Base-by-base conservation (phyloP, 2,329 filamentous ascomycete species). In the Parastagonospora nodorum region DNA sequence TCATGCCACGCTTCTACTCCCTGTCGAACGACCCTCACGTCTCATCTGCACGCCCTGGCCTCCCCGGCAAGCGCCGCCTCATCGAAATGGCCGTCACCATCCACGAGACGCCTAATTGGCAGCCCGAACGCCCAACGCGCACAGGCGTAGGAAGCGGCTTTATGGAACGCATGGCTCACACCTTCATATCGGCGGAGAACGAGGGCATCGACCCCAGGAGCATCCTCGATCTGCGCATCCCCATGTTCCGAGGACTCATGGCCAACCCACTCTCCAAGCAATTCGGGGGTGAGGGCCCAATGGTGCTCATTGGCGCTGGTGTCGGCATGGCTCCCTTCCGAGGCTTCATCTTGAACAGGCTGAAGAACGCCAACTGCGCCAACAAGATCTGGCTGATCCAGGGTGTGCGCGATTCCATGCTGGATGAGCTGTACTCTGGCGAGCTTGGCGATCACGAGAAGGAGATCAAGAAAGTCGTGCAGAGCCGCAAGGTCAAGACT, bases 221-320 rank as follows among this genome's bases (percentile, higher is more conserved):
- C 29, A 65, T 77, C 19, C 76, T 84, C 2, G 84, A 91, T 60
- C 69, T 97, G 12, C 86, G 90, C 62, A 80, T 97, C 5, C 94
- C 94, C 64, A 97, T 99, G 90, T 99, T 99, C 84, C 92, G 96
- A 68, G 94, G 94, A 0, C 81, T 99, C 37, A 99, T 99, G 94
- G 88, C 92, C 55, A 99, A 99, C 73, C 94, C 94, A 0, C 83
- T 99, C 1, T 94, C 92, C 9, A 88, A 88, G 69, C 87, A 97
- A 69, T 99, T 97, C 69, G 88, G 91, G 45, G 87, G 89, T 2
- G 93, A 99, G 71, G 94, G 94, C 0, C 94, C 94, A 0, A 99
- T 99, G 94, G 86, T 99, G 32, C 84, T 99, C 41, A 96, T 99
- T 63, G 94, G 94, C 29, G 94, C 94, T 4, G 94, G 94, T 48